phyloP scores from a whole-genome alignment of 2,329 filamentous ascomycete species.

The Penicillium expansum region DNA sequence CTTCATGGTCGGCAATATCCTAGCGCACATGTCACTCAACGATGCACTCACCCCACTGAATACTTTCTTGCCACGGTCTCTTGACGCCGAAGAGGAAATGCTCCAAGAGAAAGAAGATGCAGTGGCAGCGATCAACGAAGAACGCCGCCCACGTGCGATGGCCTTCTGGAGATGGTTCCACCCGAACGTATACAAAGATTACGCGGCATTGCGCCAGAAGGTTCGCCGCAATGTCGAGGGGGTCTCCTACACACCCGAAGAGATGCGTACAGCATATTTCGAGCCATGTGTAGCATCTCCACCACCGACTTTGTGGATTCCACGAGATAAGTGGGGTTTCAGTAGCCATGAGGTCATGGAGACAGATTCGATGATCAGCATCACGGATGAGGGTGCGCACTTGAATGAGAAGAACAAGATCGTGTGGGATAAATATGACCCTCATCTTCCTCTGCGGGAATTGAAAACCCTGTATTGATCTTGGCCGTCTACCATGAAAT shows the following conservation, averaged over 20 bases:
- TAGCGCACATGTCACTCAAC: slow-evolving; percentile 65
- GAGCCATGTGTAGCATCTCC: slow-evolving; percentile 65
- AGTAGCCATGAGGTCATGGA: slow-evolving; percentile 74
- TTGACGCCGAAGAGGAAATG: slow-evolving; percentile 55
- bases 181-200: slow-evolving; percentile 73
- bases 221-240: slow-evolving; percentile 59
- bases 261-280: slow-evolving; percentile 66
- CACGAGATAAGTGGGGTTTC: slow-evolving; percentile 69
- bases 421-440: slow-evolving; percentile 58
- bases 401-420: slow-evolving; percentile 68
- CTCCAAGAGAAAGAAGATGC: slow-evolving; percentile 39
- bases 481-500: neutral
- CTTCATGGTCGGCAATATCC: slow-evolving; percentile 69
- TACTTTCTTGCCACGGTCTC: slow-evolving; percentile 70
- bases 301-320: slow-evolving; percentile 75
- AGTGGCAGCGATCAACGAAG: slow-evolving; percentile 21
- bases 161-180: slow-evolving; percentile 53
- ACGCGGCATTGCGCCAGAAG: slow-evolving; percentile 66
- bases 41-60: slow-evolving; percentile 45
- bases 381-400: slow-evolving; percentile 73
- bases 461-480: slow-evolving; percentile 51
- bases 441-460: slow-evolving; percentile 56
- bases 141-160: slow-evolving; percentile 22
- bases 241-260: slow-evolving; percentile 60
- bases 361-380: slow-evolving; percentile 67